Evolutionary conservation across 257 asterid species (phyloP), one percentile per base, ranked within the genome.

Genomic region (Przewalskia tangutica): DNA sequence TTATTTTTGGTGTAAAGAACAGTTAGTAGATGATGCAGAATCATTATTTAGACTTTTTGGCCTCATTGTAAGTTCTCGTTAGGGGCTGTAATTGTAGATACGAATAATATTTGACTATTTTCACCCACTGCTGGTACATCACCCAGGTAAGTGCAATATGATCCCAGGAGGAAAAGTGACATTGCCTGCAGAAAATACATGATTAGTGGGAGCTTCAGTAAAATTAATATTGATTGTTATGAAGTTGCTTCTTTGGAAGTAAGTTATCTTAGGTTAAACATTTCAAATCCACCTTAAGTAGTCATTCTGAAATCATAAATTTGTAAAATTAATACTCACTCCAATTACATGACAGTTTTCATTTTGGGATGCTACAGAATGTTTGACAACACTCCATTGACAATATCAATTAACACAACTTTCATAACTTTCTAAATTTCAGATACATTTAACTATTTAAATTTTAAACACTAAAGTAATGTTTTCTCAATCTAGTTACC

Each of bases 141-240:
- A 85, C 85, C 91, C 50, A 93, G 89, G 87, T 20, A 96, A 53
- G 91, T 85, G 94, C 94, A 96, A 85, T 96, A 96, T 56, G 97
- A 93, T 70, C 99, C 99, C 91, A 96, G 88, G 80, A 94, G 94
- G 87, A 96, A 91, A 81, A 96, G 89, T 18, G 98, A 92, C 80
- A 91, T 66, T 50, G 89, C 89, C 99, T 95, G 98, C 89, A 88
- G 76, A 82, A 46, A 59, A 86, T 66, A 83, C 81, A 60, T 20
- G 81, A 42, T 83, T 80, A 82, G 67, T 79, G 64, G 38, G 56
- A 76, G 36, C 75, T 68, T 23, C 71, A 40, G 81, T n/a, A 10
- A 58, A 38, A 20, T 79, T 79, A 48, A 20, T 23, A 44, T 40
- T 40, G 59, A 42, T 59, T 40, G 71, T 59, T 42, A 59, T 58